Evolutionary conservation across 1,284 basidiomycete species (phyloP).

Genomic region (Lignosus rhinocerotis): DNA sequence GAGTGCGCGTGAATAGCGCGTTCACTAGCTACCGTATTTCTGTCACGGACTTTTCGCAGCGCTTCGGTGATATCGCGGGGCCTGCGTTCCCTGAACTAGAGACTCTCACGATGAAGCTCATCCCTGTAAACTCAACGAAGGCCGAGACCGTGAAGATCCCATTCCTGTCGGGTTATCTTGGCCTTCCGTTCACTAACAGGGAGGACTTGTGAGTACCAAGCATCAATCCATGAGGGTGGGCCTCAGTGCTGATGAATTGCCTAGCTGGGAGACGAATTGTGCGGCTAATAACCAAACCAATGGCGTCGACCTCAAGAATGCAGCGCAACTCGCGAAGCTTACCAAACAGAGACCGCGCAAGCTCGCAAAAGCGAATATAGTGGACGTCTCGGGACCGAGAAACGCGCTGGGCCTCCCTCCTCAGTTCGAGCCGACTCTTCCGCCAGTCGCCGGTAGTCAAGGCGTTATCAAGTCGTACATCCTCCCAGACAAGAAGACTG

Average conservation of each 20-base stretch:
- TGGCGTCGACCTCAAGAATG: constrained; percentile 48
- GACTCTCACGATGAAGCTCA: constrained; percentile 43
- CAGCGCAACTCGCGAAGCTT: not conserved
- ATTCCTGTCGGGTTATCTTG: constrained; percentile 50
- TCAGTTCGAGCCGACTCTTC: constrained; percentile 49
- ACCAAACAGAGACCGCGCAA: constrained; percentile 20
- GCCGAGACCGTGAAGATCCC: constrained; percentile 54
- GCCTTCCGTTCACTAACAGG: constrained; percentile 50
- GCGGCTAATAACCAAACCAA: constrained; percentile 54
- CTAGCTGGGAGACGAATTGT: constrained; percentile 63
- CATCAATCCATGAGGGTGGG: not conserved
- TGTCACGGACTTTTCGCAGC: constrained; percentile 49
- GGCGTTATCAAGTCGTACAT: constrained; percentile 63
- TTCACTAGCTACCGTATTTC: constrained; percentile 60
- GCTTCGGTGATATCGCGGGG: constrained; percentile 62
- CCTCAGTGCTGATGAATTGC: not conserved
- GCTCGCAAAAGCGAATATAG: constrained; percentile 42
- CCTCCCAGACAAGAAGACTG: constrained; percentile 57
- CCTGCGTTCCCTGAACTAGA: constrained; percentile 48
- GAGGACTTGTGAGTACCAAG: constrained; percentile 48
- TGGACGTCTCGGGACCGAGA: constrained; percentile 40
- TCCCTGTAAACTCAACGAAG: constrained; percentile 47
- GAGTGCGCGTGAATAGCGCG: constrained; percentile 63
- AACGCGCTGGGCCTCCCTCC: constrained; percentile 48
- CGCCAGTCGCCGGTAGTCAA: constrained; percentile 45